These are phyloP conservation scores for Eimeria acervulina DNA, from an alignment of 169 alveolate genomes.

Conservation along the genomic window DNA sequence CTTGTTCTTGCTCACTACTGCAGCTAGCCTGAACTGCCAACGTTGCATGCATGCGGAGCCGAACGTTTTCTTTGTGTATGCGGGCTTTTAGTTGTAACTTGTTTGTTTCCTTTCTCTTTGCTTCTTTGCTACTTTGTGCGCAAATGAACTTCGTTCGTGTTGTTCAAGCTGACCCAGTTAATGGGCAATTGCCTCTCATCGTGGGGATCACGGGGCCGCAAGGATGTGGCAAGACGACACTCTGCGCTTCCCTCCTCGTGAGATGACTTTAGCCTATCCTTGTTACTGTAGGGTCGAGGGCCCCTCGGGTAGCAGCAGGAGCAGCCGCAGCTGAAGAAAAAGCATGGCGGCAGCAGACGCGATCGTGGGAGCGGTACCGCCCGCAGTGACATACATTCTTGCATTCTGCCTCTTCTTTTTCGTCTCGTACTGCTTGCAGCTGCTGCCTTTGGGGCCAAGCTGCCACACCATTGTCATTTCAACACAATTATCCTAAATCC, in stretches of 20 bases:
- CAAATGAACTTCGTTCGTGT: background rate
- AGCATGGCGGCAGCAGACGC: background rate
- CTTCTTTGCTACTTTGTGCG: background rate
- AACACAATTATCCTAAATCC: background rate
- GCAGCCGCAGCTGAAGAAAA: background rate
- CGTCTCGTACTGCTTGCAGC: background rate
- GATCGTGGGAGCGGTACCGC: background rate
- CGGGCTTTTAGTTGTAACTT: background rate
- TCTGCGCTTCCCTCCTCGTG: slow-evolving; percentile 40
- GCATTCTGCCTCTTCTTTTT: background rate
- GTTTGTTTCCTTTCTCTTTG: background rate
- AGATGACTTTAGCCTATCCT: background rate
- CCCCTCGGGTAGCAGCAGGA: background rate
- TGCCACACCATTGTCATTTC: background rate
- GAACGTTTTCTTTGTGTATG: background rate
- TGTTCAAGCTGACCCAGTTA: background rate
- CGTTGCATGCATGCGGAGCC: background rate
- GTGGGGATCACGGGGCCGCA: slow-evolving; percentile 73
- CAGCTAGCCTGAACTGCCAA: background rate
- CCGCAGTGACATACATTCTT: background rate
- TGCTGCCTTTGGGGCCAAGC: background rate
- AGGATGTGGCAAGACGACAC: slow-evolving; percentile 76
- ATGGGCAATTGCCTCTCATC: background rate
- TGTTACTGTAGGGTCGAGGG: background rate
- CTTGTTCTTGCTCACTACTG: background rate